Percentiles rank a stretch among this genome's conserved stretches.
Evolutionary conservation across 2,329 filamentous ascomycete genomes (phyloP).

Genomic region (Hymenoscyphus occultus): DNA sequence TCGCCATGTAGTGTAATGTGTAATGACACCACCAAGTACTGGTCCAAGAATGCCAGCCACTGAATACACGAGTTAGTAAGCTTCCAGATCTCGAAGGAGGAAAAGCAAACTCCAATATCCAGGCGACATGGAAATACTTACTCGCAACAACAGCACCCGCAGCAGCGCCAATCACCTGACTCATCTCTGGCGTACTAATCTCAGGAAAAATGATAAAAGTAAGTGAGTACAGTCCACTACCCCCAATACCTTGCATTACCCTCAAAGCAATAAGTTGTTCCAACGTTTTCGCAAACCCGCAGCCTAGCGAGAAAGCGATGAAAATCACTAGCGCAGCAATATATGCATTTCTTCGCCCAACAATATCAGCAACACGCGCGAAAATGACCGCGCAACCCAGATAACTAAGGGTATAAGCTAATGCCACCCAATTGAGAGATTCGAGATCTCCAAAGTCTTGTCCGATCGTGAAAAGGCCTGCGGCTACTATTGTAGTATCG

Average conservation of each 20-base stretch:
- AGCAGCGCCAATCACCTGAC: slow-evolving; percentile 7
- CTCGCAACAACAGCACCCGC: slow-evolving; percentile 23
- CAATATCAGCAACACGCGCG: slow-evolving; percentile 52
- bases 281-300: slow-evolving; percentile 45
- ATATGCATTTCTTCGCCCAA: slow-evolving; percentile 52
- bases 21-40: slow-evolving; percentile 21
- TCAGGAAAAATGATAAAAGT: slow-evolving; percentile 16
- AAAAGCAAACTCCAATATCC: neutral
- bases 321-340: slow-evolving; percentile 50
- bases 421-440: slow-evolving; percentile 51
- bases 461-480: slow-evolving; percentile 54
- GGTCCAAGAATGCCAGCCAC: slow-evolving; percentile 21
- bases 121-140: neutral
- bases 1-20: slow-evolving; percentile 19
- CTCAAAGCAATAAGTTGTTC: slow-evolving; percentile 36
- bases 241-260: slow-evolving; percentile 14
- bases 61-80: neutral
- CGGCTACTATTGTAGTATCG: slow-evolving; percentile 60
- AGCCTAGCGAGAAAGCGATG: slow-evolving; percentile 53
- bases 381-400: slow-evolving; percentile 53
- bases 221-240: slow-evolving; percentile 15
- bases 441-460: slow-evolving; percentile 47
- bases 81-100: neutral
- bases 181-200: slow-evolving; percentile 5
- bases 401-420: slow-evolving; percentile 47